A percentile compares a stretch with the other conserved stretches of the same genome.
phyloP scores from a whole-genome alignment of 306 rosid species.

The Prosopis cineraria region DNA sequence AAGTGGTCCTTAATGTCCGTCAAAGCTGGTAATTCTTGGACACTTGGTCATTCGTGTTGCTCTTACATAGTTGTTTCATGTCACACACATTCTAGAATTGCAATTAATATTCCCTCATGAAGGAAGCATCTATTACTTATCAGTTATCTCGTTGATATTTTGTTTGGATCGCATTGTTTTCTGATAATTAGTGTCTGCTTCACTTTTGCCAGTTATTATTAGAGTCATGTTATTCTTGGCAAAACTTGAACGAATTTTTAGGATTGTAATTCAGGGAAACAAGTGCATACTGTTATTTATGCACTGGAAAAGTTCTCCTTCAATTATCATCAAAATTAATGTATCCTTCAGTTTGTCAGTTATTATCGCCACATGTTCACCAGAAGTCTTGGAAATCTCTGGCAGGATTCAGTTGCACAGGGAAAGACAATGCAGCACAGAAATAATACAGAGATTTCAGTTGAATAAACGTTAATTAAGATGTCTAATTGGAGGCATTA shows the following conservation, averaged over 20 bases:
- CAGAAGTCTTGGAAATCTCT: too few relatives aligned
- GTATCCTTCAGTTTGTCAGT: too few relatives aligned
- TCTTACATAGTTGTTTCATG: background rate
- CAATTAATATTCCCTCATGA: background rate
- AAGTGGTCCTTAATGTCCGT: background rate
- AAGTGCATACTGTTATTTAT: background rate
- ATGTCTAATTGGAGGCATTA: background rate
- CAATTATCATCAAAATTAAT: too few relatives aligned
- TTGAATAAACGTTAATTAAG: background rate
- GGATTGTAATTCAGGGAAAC: background rate
- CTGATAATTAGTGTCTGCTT: background rate
- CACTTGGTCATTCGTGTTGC: background rate
- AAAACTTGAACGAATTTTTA: background rate
- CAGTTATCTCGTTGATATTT: background rate
- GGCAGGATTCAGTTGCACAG: too few relatives aligned
- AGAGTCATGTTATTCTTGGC: background rate
- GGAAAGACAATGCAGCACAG: background rate
- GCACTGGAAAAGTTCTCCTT: too few relatives aligned
- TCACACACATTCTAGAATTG: background rate
- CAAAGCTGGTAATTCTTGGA: background rate
- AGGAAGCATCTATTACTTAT: background rate
- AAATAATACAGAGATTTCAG: background rate
- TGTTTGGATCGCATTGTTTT: background rate
- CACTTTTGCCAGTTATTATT: background rate
- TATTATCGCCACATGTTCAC: too few relatives aligned